Percentiles rank a stretch among this genome's conserved stretches.
Evolutionary conservation across 305 asterid species (phyloP).

Genomic region (Fraxinus albicans): DNA sequence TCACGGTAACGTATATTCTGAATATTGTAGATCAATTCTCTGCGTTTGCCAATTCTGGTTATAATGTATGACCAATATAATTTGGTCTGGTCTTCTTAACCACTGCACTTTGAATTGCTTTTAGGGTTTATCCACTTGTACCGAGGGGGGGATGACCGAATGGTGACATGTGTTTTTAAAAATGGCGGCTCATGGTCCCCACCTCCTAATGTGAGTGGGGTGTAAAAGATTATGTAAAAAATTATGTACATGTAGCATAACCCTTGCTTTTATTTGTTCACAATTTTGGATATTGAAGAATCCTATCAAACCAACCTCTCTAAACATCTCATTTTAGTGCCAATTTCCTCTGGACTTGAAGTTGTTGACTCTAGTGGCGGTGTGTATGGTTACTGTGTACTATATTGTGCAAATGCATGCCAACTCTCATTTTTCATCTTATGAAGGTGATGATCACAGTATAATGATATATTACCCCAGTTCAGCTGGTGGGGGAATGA

Average conservation of each 20-base stretch:
- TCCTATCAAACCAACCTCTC: neutral
- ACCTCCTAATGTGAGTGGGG: too few species aligned
- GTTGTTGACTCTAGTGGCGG: neutral
- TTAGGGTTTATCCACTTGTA: too few species aligned
- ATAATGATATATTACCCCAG: conserved; percentile 98
- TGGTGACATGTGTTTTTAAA: too few species aligned
- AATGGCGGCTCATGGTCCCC: too few species aligned
- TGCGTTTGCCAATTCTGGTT: neutral
- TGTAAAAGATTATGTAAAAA: too few species aligned
- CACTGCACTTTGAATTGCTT: neutral
- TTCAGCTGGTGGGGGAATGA: conserved; percentile 99
- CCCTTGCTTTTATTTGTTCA: neutral
- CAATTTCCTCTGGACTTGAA: neutral
- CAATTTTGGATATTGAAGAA: neutral
- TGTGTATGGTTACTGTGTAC: neutral
- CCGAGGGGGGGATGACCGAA: too few species aligned
- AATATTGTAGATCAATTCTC: conserved; percentile 9
- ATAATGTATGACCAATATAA: neutral
- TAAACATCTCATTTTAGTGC: neutral
- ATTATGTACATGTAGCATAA: too few species aligned
- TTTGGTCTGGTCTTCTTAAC: neutral
- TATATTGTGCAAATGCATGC: conserved; percentile 20
- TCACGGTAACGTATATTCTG: conserved; percentile 51
- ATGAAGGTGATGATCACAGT: conserved; percentile 93
- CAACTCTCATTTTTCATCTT: conserved; percentile 36